Conservation (phyloP, 305 asterid genomes). For the Fraxinus floribunda region DNA sequence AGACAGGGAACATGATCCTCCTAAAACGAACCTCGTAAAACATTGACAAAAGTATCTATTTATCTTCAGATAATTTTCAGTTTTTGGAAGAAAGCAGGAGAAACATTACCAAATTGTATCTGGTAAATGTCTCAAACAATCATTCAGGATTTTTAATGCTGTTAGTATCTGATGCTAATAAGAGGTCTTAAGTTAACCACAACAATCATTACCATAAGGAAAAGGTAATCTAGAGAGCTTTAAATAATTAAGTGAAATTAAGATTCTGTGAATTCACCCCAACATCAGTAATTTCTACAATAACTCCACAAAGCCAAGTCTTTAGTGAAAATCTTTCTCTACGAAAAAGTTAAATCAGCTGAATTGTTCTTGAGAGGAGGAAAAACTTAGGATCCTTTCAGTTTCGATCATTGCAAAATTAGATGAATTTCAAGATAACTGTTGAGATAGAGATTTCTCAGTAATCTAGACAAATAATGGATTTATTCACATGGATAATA, state of each 20-base stretch:
- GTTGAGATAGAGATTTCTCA: not conserved
- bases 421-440: not conserved
- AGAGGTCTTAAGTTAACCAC: not conserved
- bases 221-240: not conserved
- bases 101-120: not conserved
- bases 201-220: not conserved
- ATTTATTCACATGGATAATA: not conserved
- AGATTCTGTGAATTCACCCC: not conserved
- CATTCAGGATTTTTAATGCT: not conserved
- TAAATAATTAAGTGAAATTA: not conserved
- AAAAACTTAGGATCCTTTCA: not conserved
- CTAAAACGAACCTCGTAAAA: not conserved
- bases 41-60: not conserved
- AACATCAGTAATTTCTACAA: not conserved
- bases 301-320: not conserved
- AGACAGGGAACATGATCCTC: not conserved
- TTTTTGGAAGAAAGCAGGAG: not conserved
- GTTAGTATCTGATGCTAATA: not conserved
- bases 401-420: not conserved
- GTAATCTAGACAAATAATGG: not conserved
- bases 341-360: not conserved
- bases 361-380: not conserved
- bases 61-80: not conserved
- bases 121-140: not conserved
- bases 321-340: not conserved